These are phyloP conservation scores for Aspergillus glaucus DNA, from an alignment of 2,329 filamentous ascomycete genomes.

Conservation along the genomic window DNA sequence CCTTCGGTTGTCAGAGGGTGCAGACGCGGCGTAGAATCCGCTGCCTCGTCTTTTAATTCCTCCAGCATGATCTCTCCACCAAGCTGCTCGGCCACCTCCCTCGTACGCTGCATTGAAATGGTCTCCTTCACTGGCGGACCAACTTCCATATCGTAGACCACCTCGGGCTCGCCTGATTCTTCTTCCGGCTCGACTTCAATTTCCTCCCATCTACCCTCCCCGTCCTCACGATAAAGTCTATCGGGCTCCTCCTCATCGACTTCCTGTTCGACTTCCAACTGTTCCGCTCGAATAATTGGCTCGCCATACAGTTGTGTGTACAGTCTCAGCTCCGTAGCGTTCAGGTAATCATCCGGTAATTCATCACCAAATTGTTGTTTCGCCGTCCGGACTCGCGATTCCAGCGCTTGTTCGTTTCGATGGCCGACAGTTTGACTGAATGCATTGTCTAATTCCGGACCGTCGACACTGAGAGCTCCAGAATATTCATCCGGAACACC, in stretches of 20 bases:
- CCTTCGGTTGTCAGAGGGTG: constrained; percentile 71
- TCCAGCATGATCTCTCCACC: constrained; percentile 39
- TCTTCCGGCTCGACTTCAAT: constrained; percentile 19
- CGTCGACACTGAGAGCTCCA: constrained; percentile 16
- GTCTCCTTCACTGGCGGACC: constrained; percentile 21
- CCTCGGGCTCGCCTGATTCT: constrained; percentile 16
- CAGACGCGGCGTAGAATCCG: constrained; percentile 40
- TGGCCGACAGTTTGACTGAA: constrained; percentile 25
- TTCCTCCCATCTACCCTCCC: constrained; percentile 32
- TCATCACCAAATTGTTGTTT: constrained; percentile 70
- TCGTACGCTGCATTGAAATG: constrained; percentile 26
- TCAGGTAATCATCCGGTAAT: constrained; percentile 65
- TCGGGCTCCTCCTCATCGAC: constrained; percentile 27
- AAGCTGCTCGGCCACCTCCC: constrained; percentile 34
- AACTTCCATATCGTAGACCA: constrained; percentile 27
- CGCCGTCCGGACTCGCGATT: constrained; percentile 56
- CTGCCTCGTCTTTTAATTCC: constrained; percentile 37
- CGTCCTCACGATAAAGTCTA: constrained; percentile 33
- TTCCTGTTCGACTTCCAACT: constrained; percentile 22
- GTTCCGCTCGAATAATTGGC: constrained; percentile 45
- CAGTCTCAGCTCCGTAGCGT: constrained; percentile 62
- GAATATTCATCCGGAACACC: constrained; percentile 23
- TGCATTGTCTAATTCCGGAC: constrained; percentile 21
- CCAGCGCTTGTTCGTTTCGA: constrained; percentile 25
- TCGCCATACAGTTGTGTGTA: constrained; percentile 78